Conservation (phyloP, 495 filamentous ascomycete species). For the Daldinia bambusicola region DNA sequence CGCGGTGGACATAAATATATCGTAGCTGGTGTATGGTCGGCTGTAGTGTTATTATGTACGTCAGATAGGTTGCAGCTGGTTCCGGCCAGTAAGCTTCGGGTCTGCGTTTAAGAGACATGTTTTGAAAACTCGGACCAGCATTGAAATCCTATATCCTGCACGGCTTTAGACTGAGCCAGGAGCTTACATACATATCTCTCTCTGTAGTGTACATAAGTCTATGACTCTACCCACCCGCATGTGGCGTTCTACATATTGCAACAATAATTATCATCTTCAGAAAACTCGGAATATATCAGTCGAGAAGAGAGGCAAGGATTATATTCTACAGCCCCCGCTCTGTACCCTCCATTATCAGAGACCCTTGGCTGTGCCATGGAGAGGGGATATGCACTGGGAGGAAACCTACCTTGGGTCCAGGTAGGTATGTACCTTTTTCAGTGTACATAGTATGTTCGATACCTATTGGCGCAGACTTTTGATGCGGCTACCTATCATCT, state of each 20-base stretch:
- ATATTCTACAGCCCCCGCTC: not conserved
- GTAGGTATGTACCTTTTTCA: not conserved
- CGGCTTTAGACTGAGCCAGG: slow-evolving; percentile 17
- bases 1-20: slow-evolving; percentile 17
- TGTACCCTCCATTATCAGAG: not conserved
- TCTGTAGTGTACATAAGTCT: no score
- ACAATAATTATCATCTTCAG: not conserved
- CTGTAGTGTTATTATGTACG: not conserved
- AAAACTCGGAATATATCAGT: not conserved
- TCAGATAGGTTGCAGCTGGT: slow-evolving; percentile 28
- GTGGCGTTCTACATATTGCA: slow-evolving; percentile 23
- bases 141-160: slow-evolving; percentile 34
- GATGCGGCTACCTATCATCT: not conserved
- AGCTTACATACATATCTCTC: slow-evolving; percentile 7
- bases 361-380: not conserved
- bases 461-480: not conserved
- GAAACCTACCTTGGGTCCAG: no score
- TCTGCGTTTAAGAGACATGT: slow-evolving; percentile 27
- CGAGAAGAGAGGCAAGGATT: not conserved
- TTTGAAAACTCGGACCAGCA: slow-evolving; percentile 24
- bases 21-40: slow-evolving; percentile 14
- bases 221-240: not conserved
- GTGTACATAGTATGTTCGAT: not conserved
- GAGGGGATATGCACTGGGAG: not conserved
- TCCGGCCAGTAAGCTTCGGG: slow-evolving; percentile 22